phyloP scores from a whole-genome alignment of 1,284 basidiomycete species.

The Tilletiopsis washingtonensis region DNA sequence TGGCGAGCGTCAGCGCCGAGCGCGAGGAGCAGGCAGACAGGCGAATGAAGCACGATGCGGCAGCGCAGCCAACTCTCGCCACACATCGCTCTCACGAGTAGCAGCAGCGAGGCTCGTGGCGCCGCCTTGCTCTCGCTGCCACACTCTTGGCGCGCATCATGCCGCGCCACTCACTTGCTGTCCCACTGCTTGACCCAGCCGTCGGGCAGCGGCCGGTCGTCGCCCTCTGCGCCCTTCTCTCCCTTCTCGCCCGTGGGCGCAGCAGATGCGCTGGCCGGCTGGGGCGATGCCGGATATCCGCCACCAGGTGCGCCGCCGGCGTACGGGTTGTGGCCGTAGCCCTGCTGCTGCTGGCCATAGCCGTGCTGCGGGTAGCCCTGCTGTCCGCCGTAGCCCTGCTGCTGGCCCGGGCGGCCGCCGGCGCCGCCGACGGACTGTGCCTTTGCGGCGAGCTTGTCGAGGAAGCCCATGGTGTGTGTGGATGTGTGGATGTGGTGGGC shows the following conservation, averaged over 20 bases:
- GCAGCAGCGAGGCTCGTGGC: too few relatives aligned
- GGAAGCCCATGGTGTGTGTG: slow-evolving; percentile 20
- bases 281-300: slow-evolving; percentile 3
- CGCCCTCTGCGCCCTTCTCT: background rate
- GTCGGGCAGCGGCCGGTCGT: slow-evolving; percentile 18
- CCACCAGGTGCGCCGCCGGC: too few relatives aligned
- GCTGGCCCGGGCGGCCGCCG: slow-evolving; percentile 12
- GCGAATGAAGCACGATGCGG: too few relatives aligned
- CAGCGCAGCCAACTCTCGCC: too few relatives aligned
- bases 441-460: slow-evolving; percentile 36
- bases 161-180: slow-evolving; percentile 15
- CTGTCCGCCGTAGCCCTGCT: slow-evolving; percentile 5
- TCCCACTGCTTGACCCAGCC: slow-evolving; percentile 44
- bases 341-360: slow-evolving; percentile 5
- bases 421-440: slow-evolving; percentile 11
- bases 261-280: background rate
- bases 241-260: background rate
- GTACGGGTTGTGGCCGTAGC: background rate
- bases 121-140: background rate
- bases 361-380: slow-evolving; percentile 3
- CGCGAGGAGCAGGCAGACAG: too few relatives aligned
- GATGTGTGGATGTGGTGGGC: too few relatives aligned
- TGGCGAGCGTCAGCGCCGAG: too few relatives aligned
- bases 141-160: background rate
- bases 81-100: too few relatives aligned